These are phyloP conservation scores for Crataegus laevigata DNA, from an alignment of 306 rosid species.

Conservation along the genomic window DNA sequence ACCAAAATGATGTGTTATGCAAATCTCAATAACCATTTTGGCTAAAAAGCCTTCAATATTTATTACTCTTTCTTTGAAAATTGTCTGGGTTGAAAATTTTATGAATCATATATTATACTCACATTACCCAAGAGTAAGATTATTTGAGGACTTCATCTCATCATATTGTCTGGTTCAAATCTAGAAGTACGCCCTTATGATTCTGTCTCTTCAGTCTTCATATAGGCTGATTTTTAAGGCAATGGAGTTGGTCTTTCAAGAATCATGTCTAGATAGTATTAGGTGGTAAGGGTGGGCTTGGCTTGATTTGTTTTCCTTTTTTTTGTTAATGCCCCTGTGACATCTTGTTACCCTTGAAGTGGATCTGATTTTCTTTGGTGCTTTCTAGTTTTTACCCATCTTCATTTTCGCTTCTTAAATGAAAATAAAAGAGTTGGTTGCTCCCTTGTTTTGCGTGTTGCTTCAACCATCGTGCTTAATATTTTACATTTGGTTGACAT, in stretches of 20 bases:
- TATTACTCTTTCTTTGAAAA: not conserved
- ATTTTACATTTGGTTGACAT: conserved; percentile 12
- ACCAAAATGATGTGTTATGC: too few relatives aligned
- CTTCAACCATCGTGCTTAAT: conserved; percentile 7
- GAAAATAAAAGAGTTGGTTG: not conserved
- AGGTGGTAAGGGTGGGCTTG: not conserved
- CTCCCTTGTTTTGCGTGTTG: not conserved
- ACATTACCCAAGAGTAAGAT: not conserved
- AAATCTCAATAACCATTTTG: too few relatives aligned
- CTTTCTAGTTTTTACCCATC: not conserved
- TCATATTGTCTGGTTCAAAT: not conserved
- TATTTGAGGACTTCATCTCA: not conserved
- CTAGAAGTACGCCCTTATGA: not conserved
- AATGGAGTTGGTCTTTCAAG: not conserved
- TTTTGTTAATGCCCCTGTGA: not conserved
- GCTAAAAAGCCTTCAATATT: not conserved
- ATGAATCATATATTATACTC: not conserved
- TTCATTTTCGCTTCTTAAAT: not conserved
- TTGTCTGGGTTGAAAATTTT: not conserved
- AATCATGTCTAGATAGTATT: not conserved
- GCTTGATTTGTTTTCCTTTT: not conserved
- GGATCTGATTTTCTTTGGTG: not conserved
- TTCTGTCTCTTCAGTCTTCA: not conserved
- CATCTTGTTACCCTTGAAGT: not conserved
- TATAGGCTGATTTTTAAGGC: not conserved